Conservation (phyloP, 2,329 filamentous ascomycete species). For the Chrysoporthe austroafricana region DNA sequence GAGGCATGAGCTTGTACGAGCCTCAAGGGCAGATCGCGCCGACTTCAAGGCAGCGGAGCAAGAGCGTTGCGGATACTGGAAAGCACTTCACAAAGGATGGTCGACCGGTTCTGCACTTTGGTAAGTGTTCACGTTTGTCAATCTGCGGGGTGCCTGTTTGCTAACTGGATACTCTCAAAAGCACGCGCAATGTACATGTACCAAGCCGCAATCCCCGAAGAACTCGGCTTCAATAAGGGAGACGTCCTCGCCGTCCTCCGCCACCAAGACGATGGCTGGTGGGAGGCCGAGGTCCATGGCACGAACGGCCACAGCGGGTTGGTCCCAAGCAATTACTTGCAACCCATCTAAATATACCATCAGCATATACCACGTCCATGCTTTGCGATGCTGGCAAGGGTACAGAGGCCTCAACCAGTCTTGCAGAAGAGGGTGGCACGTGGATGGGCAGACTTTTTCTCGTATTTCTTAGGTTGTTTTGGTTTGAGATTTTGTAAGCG, state of each 20-base stretch:
- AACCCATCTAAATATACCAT: slow-evolving; percentile 41
- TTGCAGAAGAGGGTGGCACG: background rate
- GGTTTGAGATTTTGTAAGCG: slow-evolving; percentile 11
- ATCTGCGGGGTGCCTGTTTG: slow-evolving; percentile 8
- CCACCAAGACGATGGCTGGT: slow-evolving; percentile 98
- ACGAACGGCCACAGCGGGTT: slow-evolving; percentile 62
- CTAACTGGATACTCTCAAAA: slow-evolving; percentile 44
- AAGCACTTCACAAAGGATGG: slow-evolving; percentile 85
- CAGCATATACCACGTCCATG: background rate
- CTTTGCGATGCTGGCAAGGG: background rate
- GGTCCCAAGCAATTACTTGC: slow-evolving; percentile 71
- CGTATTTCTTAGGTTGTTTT: slow-evolving; percentile 6
- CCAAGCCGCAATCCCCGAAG: slow-evolving; percentile 91
- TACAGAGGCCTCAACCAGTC: background rate
- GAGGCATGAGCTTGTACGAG: slow-evolving; percentile 61
- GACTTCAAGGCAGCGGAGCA: slow-evolving; percentile 66
- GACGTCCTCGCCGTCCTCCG: slow-evolving; percentile 87
- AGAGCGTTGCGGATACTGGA: slow-evolving; percentile 83
- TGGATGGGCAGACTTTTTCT: background rate
- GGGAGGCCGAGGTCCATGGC: slow-evolving; percentile 92
- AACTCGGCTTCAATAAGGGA: slow-evolving; percentile 89
- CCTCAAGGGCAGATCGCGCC: slow-evolving; percentile 47
- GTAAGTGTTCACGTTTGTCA: slow-evolving; percentile 60
- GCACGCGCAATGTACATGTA: slow-evolving; percentile 95
- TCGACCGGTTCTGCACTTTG: slow-evolving; percentile 86